A percentile compares a stretch with the other conserved stretches of the same genome.
phyloP scores from a whole-genome alignment of 2,329 filamentous ascomycete species.

The Nemania sp. region DNA sequence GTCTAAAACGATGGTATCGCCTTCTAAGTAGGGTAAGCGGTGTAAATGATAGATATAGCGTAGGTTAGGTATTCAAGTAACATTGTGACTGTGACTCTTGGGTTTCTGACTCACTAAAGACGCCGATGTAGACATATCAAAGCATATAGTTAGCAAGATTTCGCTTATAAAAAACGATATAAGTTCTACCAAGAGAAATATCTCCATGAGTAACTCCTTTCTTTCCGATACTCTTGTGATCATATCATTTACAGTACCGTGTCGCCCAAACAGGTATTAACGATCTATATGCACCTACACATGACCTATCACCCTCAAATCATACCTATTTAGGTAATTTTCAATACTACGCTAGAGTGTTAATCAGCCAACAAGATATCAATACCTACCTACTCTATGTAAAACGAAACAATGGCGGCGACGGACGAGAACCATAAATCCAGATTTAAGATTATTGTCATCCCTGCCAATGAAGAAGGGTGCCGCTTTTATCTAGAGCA shows the following conservation, averaged over 20 bases:
- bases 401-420: conserved; percentile 22
- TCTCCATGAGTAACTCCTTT: not conserved
- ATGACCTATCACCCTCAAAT: not conserved
- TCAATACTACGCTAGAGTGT: no score
- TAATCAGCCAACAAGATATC: no score
- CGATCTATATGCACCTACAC: not conserved
- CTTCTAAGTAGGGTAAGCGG: not conserved
- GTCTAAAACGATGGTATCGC: conserved; percentile 1
- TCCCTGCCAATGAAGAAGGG: conserved; percentile 44
- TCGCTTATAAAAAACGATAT: not conserved
- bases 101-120: conserved; percentile 21
- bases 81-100: conserved; percentile 17
- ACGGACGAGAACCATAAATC: conserved; percentile 11
- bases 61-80: no score
- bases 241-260: not conserved
- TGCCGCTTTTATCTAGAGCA: conserved; percentile 48
- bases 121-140: not conserved
- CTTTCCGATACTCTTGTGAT: not conserved
- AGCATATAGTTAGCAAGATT: not conserved
- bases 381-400: no score
- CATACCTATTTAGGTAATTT: not conserved
- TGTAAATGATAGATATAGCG: no score
- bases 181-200: not conserved
- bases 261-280: no score
- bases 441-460: conserved; percentile 43